A percentile compares a stretch with the other conserved stretches of the same genome.
phyloP scores from a whole-genome alignment of 2,329 filamentous ascomycete species.

The Verticillium albo-atrum region DNA sequence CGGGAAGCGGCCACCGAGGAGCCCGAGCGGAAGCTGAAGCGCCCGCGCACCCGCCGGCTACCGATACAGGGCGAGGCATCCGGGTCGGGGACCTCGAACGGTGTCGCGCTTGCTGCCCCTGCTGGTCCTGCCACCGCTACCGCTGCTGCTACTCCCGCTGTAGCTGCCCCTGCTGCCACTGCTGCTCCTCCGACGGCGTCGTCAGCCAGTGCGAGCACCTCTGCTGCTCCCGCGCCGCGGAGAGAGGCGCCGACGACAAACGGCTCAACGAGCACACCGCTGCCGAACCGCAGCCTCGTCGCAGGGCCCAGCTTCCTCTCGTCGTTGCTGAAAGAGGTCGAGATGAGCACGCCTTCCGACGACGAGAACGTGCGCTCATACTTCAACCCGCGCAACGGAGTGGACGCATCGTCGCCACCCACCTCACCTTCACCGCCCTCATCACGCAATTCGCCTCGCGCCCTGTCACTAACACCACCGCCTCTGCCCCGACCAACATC shows the following conservation, averaged over 20 bases:
- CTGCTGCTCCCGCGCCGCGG: conserved; percentile 10
- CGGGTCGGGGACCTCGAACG: conserved; percentile 29
- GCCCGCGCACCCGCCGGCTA: conserved; percentile 72
- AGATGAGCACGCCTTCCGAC: conserved; percentile 56
- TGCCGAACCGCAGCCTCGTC: conserved; percentile 17
- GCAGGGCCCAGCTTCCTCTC: conserved; percentile 76
- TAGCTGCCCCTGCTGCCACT: conserved; percentile 6
- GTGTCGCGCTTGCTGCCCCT: conserved; percentile 19
- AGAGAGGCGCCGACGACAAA: conserved; percentile 4
- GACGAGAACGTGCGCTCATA: conserved; percentile 45
- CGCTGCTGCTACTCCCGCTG: conserved; percentile 13
- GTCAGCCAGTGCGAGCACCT: conserved; percentile 16
- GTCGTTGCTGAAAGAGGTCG: conserved; percentile 83
- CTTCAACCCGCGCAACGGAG: conserved; percentile 23
- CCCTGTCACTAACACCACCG: conserved; percentile 64
- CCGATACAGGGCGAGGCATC: conserved; percentile 44
- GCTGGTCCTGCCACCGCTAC: conserved; percentile 6
- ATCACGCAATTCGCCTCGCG: conserved; percentile 62
- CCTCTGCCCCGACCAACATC: conserved; percentile 62
- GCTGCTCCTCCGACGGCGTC: background rate
- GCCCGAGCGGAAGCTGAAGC: conserved; percentile 79
- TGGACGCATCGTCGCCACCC: conserved; percentile 54
- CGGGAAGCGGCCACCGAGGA: conserved; percentile 58
- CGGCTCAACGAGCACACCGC: conserved; percentile 2
- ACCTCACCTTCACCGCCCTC: conserved; percentile 59